Conservation (phyloP, 2,329 filamentous ascomycete species). For the Xylariales sp. region DNA sequence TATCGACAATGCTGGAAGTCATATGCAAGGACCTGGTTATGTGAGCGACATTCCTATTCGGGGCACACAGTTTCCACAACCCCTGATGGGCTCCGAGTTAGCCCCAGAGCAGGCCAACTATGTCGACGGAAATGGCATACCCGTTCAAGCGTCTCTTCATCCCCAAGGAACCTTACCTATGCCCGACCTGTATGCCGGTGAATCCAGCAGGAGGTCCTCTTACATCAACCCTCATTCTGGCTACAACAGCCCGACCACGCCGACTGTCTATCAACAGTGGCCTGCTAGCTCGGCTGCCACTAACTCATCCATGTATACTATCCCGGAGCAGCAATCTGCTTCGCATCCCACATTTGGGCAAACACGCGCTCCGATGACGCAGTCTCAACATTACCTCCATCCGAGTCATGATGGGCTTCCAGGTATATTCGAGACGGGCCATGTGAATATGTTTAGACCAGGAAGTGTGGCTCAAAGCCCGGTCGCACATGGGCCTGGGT, state of each 20-base stretch:
- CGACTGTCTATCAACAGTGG: background rate
- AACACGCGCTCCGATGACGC: background rate
- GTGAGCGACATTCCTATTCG: conserved; percentile 39
- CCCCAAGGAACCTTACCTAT: background rate
- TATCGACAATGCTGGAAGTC: conserved; percentile 9
- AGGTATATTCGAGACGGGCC: background rate
- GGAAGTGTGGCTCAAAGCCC: background rate
- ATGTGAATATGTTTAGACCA: background rate
- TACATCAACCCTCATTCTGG: conserved; percentile 1
- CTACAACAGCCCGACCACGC: conserved; percentile 1
- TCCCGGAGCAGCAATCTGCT: background rate
- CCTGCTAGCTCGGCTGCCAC: background rate
- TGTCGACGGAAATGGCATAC: background rate
- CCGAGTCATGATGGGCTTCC: conserved; percentile 1
- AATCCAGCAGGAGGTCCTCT: conserved; percentile 5
- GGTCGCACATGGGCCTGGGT: background rate
- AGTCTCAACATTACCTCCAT: background rate
- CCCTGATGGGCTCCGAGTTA: conserved; percentile 39
- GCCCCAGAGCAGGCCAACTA: conserved; percentile 28
- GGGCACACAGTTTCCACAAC: conserved; percentile 32
- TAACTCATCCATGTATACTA: conserved; percentile 1
- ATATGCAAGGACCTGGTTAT: conserved; percentile 15
- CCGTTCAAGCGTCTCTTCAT: conserved; percentile 4
- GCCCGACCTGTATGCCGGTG: conserved; percentile 7
- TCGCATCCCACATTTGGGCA: background rate